Percentiles rank a stretch among this genome's conserved stretches.
Conservation (phyloP, 208 protist species). For the Acanthamoeba castellanii region DNA sequence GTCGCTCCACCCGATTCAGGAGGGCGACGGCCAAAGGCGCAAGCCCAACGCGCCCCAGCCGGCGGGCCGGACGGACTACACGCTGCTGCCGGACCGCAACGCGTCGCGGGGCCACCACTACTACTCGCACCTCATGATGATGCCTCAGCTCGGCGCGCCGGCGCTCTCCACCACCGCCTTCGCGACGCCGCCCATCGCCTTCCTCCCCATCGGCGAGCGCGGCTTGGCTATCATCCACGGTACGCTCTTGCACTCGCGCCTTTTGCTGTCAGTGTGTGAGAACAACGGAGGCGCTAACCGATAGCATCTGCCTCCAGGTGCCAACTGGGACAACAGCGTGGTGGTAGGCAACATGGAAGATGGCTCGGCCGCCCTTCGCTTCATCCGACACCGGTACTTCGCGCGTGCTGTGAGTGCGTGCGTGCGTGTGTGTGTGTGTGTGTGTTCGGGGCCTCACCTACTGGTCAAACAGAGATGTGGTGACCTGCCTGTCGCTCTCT, state of each 20-base stretch:
- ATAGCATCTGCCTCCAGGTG: neutral
- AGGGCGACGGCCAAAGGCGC: neutral
- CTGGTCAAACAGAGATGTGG: constrained; percentile 26
- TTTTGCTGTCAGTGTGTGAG: too few species aligned
- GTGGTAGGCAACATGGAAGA: constrained; percentile 60
- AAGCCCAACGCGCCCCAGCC: neutral
- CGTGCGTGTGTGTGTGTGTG: neutral
- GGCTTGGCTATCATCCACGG: constrained; percentile 47
- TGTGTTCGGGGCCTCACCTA: neutral
- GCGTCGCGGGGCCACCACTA: neutral
- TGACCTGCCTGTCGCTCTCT: constrained; percentile 22
- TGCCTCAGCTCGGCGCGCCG: neutral
- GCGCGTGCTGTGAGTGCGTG: neutral
- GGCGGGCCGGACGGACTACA: neutral
- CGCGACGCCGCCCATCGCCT: constrained; percentile 23
- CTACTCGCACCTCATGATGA: constrained; percentile 61
- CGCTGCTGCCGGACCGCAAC: constrained; percentile 16
- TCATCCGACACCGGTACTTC: constrained; percentile 23
- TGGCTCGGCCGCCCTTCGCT: constrained; percentile 11
- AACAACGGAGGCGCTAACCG: neutral
- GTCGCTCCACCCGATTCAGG: constrained; percentile 9
- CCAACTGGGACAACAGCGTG: constrained; percentile 67
- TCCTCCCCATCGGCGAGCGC: constrained; percentile 54
- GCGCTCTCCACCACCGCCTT: constrained; percentile 12
- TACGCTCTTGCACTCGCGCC: neutral